Evolutionary conservation across 257 asterid genomes (phyloP).

Genomic region (Plantago elongata): DNA sequence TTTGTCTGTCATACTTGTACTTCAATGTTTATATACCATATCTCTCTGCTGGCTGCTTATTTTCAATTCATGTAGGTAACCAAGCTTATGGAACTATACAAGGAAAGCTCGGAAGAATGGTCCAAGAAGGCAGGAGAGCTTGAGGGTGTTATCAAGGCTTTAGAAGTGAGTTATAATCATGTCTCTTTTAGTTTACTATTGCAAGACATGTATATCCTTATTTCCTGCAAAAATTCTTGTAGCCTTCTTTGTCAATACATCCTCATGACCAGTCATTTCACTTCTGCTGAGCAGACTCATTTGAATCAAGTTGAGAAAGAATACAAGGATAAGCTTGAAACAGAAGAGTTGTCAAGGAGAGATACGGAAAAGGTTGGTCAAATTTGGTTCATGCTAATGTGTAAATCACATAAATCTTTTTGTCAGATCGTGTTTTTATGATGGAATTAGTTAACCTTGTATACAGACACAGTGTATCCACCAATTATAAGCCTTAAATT

Average conservation of each 20-base stretch:
- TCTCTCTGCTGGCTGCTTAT: constrained; percentile 14
- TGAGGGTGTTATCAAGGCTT: constrained; percentile 93
- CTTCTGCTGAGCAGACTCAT: constrained; percentile 49
- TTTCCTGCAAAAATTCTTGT: neutral
- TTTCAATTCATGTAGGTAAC: constrained; percentile 31
- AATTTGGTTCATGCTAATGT: constrained; percentile 9
- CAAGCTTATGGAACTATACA: constrained; percentile 77
- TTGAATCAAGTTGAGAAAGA: constrained; percentile 68
- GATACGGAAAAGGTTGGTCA: constrained; percentile 57
- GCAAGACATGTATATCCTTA: neutral
- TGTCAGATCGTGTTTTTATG: too few relatives aligned
- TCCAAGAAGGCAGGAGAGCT: constrained; percentile 96
- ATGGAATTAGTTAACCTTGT: neutral
- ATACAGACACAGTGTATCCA: neutral
- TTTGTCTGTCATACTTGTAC: neutral
- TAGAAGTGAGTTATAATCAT: constrained; percentile 53
- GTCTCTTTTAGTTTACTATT: constrained; percentile 1
- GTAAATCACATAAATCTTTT: neutral
- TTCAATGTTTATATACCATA: neutral
- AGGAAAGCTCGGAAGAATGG: constrained; percentile 95
- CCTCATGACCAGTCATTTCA: constrained; percentile 3
- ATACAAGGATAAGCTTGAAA: constrained; percentile 69
- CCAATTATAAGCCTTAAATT: neutral
- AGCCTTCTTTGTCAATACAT: too few relatives aligned
- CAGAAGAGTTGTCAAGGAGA: constrained; percentile 58